Base-by-base conservation (phyloP, 2,329 filamentous ascomycete genomes). In the Rhexocercosporidium sp. region DNA sequence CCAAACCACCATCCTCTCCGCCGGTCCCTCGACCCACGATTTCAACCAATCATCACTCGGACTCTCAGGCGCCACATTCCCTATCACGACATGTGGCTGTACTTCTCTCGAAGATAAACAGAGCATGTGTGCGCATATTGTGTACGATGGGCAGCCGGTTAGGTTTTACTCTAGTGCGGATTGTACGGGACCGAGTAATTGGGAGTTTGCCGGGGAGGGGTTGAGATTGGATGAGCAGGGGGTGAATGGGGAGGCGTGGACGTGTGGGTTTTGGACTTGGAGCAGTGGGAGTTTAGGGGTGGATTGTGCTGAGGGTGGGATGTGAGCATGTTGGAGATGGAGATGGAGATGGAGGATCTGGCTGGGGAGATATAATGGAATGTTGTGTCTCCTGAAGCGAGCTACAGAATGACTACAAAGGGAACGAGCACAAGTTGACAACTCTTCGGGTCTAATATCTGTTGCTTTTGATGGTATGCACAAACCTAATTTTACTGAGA, bases 201-300 rank as follows among this genome's bases (percentile, higher is more conserved):
- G 34, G 29, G 53, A 57, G 16, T 57, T 57, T 39, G 34, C 20
- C 11, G 53, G 53, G 11, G 11, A 25, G 29, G 29, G 22, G 2
- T 18, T 53, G 49, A 27, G 29, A 27, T 11, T 27, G 47, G 47
- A 27, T 14, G 46, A 22, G 27, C n/a, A n/a, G n/a, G n/a, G n/a
- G n/a, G n/a, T n/a, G n/a, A n/a, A n/a, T n/a, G 46, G 29, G 12
- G 31, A 59, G n/a, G 54, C 22, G 1, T 41, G 37, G 31, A 59
- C 54, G n/a, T 59, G 54, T 59, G 54, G 54, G 22, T 59, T 59
- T 41, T 39, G 54, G 31, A 59, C 54, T 39, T 59, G 54, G 54
- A 27, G 37, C 14, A 59, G 54, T 59, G 37, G 54, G 8, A 39
- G n/a, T 59, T 9, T 59, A 9, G 31, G n/a, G 54, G 6, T 59